Conservation (phyloP, 2,329 filamentous ascomycete species). For the Pestalotiopsis fici region DNA sequence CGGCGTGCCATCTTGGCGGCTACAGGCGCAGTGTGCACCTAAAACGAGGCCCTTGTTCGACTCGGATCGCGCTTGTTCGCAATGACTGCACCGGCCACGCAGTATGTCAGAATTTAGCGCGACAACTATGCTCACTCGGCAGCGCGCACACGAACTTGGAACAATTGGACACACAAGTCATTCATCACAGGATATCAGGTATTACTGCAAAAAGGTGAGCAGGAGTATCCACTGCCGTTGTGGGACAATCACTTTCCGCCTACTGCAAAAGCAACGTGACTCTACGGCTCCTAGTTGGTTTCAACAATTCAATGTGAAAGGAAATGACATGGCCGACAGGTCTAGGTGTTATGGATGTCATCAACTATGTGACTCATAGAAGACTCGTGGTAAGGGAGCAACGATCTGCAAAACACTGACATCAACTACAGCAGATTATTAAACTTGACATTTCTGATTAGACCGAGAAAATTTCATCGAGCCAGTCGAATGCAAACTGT, state of each 20-base stretch:
- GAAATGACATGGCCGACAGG: not conserved
- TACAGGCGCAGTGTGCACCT: not conserved
- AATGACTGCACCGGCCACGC: not conserved
- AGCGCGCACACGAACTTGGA: not conserved
- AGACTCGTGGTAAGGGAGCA: not conserved
- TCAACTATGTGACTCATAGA: not conserved
- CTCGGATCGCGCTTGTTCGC: not conserved
- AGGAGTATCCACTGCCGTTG: not conserved
- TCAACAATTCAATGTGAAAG: not conserved
- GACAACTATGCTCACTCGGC: not conserved
- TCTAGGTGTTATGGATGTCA: not conserved
- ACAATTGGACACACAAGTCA: not conserved
- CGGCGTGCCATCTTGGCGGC: not conserved
- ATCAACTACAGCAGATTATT: not conserved
- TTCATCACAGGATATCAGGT: not conserved
- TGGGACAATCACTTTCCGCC: not conserved
- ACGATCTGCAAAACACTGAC: too few species aligned
- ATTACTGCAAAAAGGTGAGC: not conserved
- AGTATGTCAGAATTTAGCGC: not conserved
- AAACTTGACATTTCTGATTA: not conserved
- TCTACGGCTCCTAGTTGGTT: not conserved
- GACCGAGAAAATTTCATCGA: not conserved
- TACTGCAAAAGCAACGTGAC: not conserved
- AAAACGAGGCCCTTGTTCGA: not conserved
- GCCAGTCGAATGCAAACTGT: slow-evolving; percentile 6